Base-by-base conservation (phyloP, 108 stramenopile species). In the Nitzschia sp. region DNA sequence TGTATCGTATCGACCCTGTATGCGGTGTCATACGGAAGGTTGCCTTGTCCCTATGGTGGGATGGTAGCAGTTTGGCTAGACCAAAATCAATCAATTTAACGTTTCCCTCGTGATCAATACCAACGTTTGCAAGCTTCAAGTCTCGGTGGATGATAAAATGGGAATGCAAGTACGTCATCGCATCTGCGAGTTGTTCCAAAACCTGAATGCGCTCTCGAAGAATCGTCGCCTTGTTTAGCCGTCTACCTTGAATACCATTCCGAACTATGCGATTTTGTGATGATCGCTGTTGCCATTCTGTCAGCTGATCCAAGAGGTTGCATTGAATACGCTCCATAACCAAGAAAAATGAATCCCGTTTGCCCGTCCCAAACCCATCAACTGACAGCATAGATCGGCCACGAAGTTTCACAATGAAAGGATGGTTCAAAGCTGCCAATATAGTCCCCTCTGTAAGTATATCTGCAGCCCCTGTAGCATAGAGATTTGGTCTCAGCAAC, bases 61-160 rank as follows among this genome's bases (percentile, higher is more conserved):
- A 34, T 2, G 75, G 75, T 29, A 81, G 59, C 15, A 76, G 51
- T 53, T 74, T 77, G 41, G 80, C 76, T 26, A 77, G 50, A 10
- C 76, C 80, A 64, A 81, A 81, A 43, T 77, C 76, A 25, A 72
- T 51, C 8, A 80, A 53, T 59, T 77, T 80, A 14, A 75, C 65
- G 20, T 41, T 55, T 37, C 61, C 66, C 0, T 41, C 10, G 19
- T 7, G 3, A 51, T 70, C 65, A 19, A 75, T 46, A 51, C 79
- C 79, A 55, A 77, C 66, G 25, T 77, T 77, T 52, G 55, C n/a
- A 3, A 65, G 70, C 41, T 70, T 67, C 48, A 79, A 20, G 41
- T 79, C 78, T 7, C 78, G 67, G 24, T 72, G 71, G 12, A 74
- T 72, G 5, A 79, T 57, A 10, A 57, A 55, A 7, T 57, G 24